Percentiles rank a stretch among this genome's conserved stretches.
phyloP scores from a whole-genome alignment of 441 rosid species.

The Pelargonium citronellum region DNA sequence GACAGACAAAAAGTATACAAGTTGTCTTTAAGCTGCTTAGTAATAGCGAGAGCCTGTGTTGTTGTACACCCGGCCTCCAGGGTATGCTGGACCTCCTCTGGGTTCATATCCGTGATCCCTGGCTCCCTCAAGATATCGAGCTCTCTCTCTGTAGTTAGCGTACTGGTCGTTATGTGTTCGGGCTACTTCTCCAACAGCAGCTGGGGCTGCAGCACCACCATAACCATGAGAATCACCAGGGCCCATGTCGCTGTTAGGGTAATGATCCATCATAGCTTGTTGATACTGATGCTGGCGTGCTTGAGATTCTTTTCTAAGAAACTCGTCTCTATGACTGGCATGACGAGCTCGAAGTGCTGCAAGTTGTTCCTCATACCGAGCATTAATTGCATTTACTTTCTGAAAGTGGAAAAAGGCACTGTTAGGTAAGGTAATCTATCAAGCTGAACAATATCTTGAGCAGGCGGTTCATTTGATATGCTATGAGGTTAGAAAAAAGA shows the following conservation, averaged over 20 bases:
- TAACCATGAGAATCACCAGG: slow-evolving; percentile 44
- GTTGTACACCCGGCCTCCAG: slow-evolving; percentile 49
- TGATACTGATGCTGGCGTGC: slow-evolving; percentile 56
- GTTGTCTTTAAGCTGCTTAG: slow-evolving; percentile 21
- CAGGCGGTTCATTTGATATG: neutral
- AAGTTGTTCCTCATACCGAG: slow-evolving; percentile 62
- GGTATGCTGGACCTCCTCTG: slow-evolving; percentile 40
- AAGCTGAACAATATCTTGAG: neutral
- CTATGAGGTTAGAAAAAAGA: neutral
- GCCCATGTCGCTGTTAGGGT: slow-evolving; percentile 36
- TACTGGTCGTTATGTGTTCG: slow-evolving; percentile 43
- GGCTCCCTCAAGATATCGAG: slow-evolving; percentile 40
- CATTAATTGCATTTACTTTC: slow-evolving; percentile 61
- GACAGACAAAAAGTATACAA: slow-evolving; percentile 2
- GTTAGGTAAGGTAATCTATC: neutral
- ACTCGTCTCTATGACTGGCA: slow-evolving; percentile 59
- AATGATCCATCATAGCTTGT: slow-evolving; percentile 39
- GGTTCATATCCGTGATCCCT: slow-evolving; percentile 59
- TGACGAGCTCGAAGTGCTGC: slow-evolving; percentile 53
- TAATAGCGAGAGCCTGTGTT: slow-evolving; percentile 50
- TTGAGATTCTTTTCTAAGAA: slow-evolving; percentile 55
- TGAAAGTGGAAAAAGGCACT: slow-evolving; percentile 25
- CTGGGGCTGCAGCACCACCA: slow-evolving; percentile 32
- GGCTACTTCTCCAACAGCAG: slow-evolving; percentile 43
- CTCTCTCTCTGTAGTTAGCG: slow-evolving; percentile 49